Conservation (phyloP, 257 asterid genomes). For the Solanum verrucosum region DNA sequence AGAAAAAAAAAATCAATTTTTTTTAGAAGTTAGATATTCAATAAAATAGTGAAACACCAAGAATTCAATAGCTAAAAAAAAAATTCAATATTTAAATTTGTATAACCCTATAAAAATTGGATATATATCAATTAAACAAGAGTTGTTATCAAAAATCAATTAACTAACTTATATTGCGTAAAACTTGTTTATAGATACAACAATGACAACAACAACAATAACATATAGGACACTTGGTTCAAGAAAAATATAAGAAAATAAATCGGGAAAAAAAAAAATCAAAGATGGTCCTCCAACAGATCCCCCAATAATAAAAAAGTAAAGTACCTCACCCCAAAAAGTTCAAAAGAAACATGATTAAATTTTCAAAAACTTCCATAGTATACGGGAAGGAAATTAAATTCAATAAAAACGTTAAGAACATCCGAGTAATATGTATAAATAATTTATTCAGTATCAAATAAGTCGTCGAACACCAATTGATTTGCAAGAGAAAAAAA, state of each 20-base stretch:
- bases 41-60: not conserved
- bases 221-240: no score
- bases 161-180: not conserved
- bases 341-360: not conserved
- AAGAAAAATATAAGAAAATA: no score
- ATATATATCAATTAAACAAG: not conserved
- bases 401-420: not conserved
- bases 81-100: not conserved
- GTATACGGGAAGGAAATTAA: no score
- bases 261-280: no score
- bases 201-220: no score
- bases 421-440: not conserved
- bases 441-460: not conserved
- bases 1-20: not conserved
- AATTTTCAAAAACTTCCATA: not conserved
- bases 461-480: not conserved
- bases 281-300: no score
- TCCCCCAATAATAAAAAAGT: not conserved
- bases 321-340: not conserved
- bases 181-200: not conserved
- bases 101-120: not conserved
- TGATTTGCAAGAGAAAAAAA: not conserved
- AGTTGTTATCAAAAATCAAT: not conserved
- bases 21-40: no score
- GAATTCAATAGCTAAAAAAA: not conserved